Percentiles rank a stretch among this genome's conserved stretches.
Conservation (phyloP, 1,284 basidiomycete genomes). For the Ceratobasidium sp. region DNA sequence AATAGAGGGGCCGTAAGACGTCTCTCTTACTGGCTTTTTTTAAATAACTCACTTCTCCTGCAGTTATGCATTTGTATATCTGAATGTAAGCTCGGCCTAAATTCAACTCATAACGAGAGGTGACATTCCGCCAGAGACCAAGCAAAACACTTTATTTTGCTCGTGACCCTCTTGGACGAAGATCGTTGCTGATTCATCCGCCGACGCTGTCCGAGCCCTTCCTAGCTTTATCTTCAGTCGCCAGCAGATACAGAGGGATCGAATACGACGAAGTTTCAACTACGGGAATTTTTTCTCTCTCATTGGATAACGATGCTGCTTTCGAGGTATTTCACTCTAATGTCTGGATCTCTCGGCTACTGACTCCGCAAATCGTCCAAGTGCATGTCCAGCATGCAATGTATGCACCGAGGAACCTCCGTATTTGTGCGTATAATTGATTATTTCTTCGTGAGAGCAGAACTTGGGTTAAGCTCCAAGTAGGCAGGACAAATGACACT, state of each 20-base stretch:
- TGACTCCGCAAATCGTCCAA: constrained; percentile 6
- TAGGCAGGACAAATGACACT: constrained; percentile 38
- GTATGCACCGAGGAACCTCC: constrained; percentile 19
- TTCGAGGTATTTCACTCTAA: background rate
- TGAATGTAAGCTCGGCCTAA: constrained; percentile 62
- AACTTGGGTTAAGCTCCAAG: constrained; percentile 60
- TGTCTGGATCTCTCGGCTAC: background rate
- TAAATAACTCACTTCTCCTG: constrained; percentile 37
- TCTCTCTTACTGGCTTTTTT: constrained; percentile 15
- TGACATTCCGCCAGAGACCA: constrained; percentile 56
- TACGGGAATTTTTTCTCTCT: constrained; percentile 65
- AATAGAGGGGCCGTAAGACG: constrained; percentile 88
- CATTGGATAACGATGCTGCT: constrained; percentile 53
- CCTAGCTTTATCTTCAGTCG: constrained; percentile 73
- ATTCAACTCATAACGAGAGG: constrained; percentile 22
- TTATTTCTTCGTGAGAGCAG: constrained; percentile 39
- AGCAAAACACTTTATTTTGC: constrained; percentile 72
- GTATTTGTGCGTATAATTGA: constrained; percentile 8
- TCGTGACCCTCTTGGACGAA: constrained; percentile 89
- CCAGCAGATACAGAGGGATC: constrained; percentile 60
- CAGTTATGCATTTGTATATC: constrained; percentile 87
- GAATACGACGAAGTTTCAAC: constrained; percentile 73
- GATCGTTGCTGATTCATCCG: constrained; percentile 82
- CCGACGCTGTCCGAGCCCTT: constrained; percentile 62
- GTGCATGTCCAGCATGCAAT: constrained; percentile 19